A percentile compares a stretch with the other conserved stretches of the same genome.
Evolutionary conservation across 1,139 yeast species (phyloP).

Genomic region (Debaryomyces nepalensis): DNA sequence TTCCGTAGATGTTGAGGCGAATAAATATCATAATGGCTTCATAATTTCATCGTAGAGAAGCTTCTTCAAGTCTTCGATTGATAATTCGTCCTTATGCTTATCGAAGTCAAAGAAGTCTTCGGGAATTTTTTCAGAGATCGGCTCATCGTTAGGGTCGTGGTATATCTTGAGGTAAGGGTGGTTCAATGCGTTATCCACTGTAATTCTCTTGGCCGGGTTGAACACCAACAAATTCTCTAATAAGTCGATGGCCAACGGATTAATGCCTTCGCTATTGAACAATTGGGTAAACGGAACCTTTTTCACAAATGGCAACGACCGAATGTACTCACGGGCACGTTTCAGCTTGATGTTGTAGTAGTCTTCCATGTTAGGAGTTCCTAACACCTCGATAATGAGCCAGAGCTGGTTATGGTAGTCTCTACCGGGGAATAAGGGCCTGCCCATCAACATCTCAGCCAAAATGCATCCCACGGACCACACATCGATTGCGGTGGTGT

Average conservation of each 20-base stretch:
- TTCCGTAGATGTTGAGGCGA: neutral
- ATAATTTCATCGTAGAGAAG: conserved; percentile 62
- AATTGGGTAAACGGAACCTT: conserved; percentile 49
- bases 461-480: conserved; percentile 97
- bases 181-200: conserved; percentile 65
- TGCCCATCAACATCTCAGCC: conserved; percentile 87
- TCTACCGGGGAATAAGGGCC: conserved; percentile 91
- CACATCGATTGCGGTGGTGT: conserved; percentile 92
- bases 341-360: conserved; percentile 77
- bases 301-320: conserved; percentile 66
- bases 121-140: conserved; percentile 59
- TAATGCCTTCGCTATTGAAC: conserved; percentile 33
- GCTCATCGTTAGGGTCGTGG: conserved; percentile 77
- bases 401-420: conserved; percentile 91
- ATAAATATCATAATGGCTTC: conserved; percentile 32
- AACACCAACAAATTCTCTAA: conserved; percentile 62
- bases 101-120: conserved; percentile 69
- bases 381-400: conserved; percentile 85
- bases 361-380: conserved; percentile 87
- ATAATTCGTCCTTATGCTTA: conserved; percentile 54
- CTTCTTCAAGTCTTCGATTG: conserved; percentile 51
- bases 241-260: conserved; percentile 66
- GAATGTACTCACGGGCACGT: conserved; percentile 86
- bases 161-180: conserved; percentile 70
- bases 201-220: conserved; percentile 65